A percentile compares a stretch with the other conserved stretches of the same genome.
Conservation (phyloP, 2,329 filamentous ascomycete genomes). For the Blastomyces emzantsi region DNA sequence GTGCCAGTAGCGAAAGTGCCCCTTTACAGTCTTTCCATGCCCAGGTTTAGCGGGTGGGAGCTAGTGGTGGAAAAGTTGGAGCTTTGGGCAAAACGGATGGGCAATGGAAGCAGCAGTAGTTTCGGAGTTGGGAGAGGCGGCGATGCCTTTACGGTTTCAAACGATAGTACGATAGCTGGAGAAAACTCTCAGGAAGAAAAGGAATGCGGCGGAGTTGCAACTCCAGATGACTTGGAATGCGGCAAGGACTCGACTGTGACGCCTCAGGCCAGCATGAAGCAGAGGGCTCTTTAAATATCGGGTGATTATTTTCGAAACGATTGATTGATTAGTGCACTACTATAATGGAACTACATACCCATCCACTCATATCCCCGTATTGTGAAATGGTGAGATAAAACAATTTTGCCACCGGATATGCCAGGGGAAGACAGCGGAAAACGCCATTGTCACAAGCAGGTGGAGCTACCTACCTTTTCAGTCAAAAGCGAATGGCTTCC, state of each 20-base stretch:
- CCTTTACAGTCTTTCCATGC: not conserved
- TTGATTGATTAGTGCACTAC: not conserved
- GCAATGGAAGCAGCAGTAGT: not conserved
- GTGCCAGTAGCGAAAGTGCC: not conserved
- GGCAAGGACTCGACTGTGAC: not conserved
- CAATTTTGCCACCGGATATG: not conserved
- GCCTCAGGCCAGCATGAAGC: not conserved
- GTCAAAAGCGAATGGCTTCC: not conserved
- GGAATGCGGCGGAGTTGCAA: not conserved
- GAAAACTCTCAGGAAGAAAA: not conserved
- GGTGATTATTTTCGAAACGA: not conserved
- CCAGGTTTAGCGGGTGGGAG: not conserved
- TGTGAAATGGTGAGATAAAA: not conserved
- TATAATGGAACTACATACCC: not conserved
- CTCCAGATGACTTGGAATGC: constrained; percentile 1
- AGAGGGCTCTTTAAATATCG: not conserved
- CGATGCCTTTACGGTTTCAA: not conserved
- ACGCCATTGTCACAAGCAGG: not conserved
- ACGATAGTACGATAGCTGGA: not conserved
- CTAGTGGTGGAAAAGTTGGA: constrained; percentile 1
- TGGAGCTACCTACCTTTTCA: not conserved
- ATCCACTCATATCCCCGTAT: not conserved
- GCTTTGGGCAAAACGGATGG: not conserved
- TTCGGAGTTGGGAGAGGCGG: not conserved
- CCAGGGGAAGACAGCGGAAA: not conserved